Evolutionary conservation across 257 asterid genomes (phyloP).

Genomic region (Salvia splendens): DNA sequence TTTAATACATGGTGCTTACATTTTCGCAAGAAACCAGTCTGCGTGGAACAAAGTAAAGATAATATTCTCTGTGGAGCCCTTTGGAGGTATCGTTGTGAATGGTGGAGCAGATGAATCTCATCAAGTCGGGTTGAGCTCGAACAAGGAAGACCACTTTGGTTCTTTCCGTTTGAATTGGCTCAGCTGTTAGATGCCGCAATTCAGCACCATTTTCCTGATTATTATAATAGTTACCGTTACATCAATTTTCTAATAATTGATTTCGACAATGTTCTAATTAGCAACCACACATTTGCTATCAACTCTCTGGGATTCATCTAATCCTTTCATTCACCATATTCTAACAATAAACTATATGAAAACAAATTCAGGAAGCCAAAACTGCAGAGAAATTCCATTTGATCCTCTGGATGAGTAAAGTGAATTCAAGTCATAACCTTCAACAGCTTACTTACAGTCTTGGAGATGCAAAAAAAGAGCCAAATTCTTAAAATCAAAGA

Average conservation of each 20-base stretch:
- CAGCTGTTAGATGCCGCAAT: constrained; percentile 77
- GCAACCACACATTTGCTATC: background rate
- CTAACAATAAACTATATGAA: constrained; percentile 4
- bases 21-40: constrained; percentile 90
- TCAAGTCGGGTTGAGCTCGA: constrained; percentile 70
- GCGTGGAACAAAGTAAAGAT: constrained; percentile 94
- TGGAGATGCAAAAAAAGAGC: background rate
- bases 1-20: constrained; percentile 43
- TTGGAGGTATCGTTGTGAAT: constrained; percentile 78
- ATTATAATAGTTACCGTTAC: constrained; percentile 21
- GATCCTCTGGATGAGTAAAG: background rate
- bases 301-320: background rate
- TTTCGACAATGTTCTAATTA: constrained; percentile 4
- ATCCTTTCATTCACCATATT: background rate
- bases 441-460: background rate
- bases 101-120: constrained; percentile 77
- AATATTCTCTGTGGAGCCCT: constrained; percentile 85
- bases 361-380: background rate
- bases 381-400: background rate
- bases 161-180: constrained; percentile 83
- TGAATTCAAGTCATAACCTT: constrained; percentile 6
- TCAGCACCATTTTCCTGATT: constrained; percentile 91
- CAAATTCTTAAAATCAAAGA: constrained; percentile 6
- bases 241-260: background rate
- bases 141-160: constrained; percentile 85